These are phyloP conservation scores for Eucalyptus sp. DNA, from an alignment of 345 rosid species.

Conservation along the genomic window DNA sequence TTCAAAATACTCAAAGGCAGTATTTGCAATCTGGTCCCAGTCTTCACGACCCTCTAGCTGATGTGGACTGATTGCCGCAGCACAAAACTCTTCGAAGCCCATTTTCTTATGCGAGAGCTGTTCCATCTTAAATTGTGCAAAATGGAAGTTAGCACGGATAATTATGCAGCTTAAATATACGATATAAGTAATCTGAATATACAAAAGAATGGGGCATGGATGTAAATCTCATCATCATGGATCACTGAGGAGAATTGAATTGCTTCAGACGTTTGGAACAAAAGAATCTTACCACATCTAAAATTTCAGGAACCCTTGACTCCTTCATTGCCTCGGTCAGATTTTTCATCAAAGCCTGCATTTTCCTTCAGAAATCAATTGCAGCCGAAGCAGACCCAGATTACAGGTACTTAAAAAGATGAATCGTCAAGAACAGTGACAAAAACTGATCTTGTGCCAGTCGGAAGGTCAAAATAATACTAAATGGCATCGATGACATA, in stretches of 20 bases:
- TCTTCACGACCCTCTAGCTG: conserved; percentile 81
- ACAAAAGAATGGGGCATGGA: background rate
- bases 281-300: conserved; percentile 8
- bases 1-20: conserved; percentile 78
- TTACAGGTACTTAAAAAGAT: background rate
- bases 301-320: conserved; percentile 62
- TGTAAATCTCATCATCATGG: background rate
- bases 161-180: background rate
- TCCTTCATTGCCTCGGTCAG: conserved; percentile 82
- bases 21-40: conserved; percentile 71
- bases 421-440: background rate
- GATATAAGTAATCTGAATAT: background rate
- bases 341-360: conserved; percentile 65
- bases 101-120: conserved; percentile 53
- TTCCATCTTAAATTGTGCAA: conserved; percentile 46
- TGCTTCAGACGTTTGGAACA: background rate
- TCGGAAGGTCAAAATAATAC: background rate
- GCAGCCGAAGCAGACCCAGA: background rate
- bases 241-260: background rate
- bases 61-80: conserved; percentile 72
- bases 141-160: background rate
- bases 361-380: background rate
- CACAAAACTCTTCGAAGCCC: conserved; percentile 87
- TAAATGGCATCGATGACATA: background rate
- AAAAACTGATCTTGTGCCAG: background rate